Conservation (phyloP, 2,329 filamentous ascomycete genomes). For the Trichoderma harzianum region DNA sequence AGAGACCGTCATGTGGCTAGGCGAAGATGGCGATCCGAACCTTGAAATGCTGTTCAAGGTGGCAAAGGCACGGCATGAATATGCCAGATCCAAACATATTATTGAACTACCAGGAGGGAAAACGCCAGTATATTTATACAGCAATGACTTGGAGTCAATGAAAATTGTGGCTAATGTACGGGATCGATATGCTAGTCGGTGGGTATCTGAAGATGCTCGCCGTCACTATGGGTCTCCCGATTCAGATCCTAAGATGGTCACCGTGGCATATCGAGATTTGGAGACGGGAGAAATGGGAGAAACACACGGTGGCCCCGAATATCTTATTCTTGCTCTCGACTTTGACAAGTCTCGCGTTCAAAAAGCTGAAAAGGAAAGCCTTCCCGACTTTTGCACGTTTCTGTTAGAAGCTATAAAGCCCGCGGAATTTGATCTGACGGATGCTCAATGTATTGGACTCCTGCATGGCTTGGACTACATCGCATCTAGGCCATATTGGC, state of each 20-base stretch:
- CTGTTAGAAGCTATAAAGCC: background rate
- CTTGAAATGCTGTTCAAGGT: background rate
- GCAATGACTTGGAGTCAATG: background rate
- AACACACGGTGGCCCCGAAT: background rate
- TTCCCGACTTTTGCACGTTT: background rate
- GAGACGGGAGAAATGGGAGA: background rate
- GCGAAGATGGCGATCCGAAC: background rate
- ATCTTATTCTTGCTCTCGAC: background rate
- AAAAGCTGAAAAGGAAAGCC: background rate
- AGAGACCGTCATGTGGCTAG: background rate
- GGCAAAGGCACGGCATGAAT: background rate
- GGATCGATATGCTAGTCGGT: background rate
- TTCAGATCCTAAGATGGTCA: background rate
- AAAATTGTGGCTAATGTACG: background rate
- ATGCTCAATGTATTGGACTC: background rate
- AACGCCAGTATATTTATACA: background rate
- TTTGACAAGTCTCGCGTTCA: background rate
- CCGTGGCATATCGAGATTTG: background rate
- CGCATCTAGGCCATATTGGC: background rate
- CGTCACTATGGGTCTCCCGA: background rate
- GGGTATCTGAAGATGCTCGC: background rate
- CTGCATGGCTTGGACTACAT: background rate
- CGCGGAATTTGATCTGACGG: background rate
- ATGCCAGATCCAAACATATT: background rate
- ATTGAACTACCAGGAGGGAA: background rate